Conservation (phyloP, 306 rosid species). For the Quercus aquifolioides region DNA sequence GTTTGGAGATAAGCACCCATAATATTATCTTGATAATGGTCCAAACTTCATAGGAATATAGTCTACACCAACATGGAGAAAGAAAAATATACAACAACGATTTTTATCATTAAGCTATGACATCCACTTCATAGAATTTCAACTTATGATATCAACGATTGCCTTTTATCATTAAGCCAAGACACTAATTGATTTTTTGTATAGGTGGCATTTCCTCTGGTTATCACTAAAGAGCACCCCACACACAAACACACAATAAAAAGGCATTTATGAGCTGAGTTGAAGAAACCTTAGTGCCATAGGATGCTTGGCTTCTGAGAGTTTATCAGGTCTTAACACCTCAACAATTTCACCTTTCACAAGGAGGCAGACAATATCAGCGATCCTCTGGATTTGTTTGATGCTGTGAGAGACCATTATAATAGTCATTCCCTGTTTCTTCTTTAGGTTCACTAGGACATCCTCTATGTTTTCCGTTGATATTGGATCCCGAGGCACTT, state of each 20-base stretch:
- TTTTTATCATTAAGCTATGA: too few relatives aligned
- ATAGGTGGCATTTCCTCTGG: too few relatives aligned
- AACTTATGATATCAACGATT: too few relatives aligned
- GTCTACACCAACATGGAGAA: too few relatives aligned
- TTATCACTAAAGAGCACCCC: too few relatives aligned
- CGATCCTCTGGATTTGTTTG: conserved; percentile 85
- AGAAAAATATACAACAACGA: too few relatives aligned
- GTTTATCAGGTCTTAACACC: conserved; percentile 56
- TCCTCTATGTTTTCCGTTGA: conserved; percentile 84
- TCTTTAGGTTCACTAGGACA: conserved; percentile 72
- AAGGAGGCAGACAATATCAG: conserved; percentile 74
- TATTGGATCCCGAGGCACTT: conserved; percentile 92
- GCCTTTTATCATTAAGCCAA: too few relatives aligned
- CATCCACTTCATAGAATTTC: too few relatives aligned
- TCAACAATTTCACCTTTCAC: conserved; percentile 84
- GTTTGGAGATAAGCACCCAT: too few relatives aligned
- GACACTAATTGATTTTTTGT: too few relatives aligned
- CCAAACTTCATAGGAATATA: too few relatives aligned
- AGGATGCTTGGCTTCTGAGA: conserved; percentile 77
- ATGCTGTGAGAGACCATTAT: conserved; percentile 86
- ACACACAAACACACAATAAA: not conserved
- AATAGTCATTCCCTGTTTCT: conserved; percentile 62
- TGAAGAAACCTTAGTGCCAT: conserved; percentile 82
- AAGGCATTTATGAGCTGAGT: conserved; percentile 52
- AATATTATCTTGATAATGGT: too few relatives aligned